phyloP scores from a whole-genome alignment of 2,329 filamentous ascomycete genomes.

The Cordyceps tenuipes region DNA sequence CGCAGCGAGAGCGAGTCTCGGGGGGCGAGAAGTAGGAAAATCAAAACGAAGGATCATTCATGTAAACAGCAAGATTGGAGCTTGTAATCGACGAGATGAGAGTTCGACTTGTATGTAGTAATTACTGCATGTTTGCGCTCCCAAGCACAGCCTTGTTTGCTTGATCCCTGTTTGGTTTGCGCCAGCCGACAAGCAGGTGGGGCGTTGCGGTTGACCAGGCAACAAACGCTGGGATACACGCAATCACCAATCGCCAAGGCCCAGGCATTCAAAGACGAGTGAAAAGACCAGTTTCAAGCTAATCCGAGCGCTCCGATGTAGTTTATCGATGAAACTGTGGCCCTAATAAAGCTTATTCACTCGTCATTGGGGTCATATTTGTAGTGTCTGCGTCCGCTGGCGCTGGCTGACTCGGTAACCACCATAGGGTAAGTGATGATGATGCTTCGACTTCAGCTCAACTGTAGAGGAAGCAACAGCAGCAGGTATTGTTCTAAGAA shows the following conservation, averaged over 20 bases:
- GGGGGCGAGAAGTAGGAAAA: neutral
- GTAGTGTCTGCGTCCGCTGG: neutral
- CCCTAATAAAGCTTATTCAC: neutral
- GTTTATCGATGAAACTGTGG: neutral
- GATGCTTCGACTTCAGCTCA: neutral
- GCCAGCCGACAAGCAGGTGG: neutral
- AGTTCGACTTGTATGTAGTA: neutral
- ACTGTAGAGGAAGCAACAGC: neutral
- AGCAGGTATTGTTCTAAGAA: neutral
- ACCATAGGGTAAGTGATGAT: neutral
- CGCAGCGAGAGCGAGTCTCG: conserved; percentile 8
- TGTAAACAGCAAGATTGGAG: neutral
- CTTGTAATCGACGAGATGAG: neutral
- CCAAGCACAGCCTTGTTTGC: conserved; percentile 1
- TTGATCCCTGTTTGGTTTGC: conserved; percentile 5
- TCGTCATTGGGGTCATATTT: neutral
- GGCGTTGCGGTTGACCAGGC: conserved; percentile 3
- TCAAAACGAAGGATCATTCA: neutral
- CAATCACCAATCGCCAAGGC: neutral
- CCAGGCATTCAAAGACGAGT: neutral
- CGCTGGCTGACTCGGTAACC: neutral
- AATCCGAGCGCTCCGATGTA: neutral
- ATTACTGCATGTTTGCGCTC: neutral
- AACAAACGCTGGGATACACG: neutral
- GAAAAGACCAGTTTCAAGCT: neutral